phyloP scores from a whole-genome alignment of 495 filamentous ascomycete species.

The Daldinia decipiens region DNA sequence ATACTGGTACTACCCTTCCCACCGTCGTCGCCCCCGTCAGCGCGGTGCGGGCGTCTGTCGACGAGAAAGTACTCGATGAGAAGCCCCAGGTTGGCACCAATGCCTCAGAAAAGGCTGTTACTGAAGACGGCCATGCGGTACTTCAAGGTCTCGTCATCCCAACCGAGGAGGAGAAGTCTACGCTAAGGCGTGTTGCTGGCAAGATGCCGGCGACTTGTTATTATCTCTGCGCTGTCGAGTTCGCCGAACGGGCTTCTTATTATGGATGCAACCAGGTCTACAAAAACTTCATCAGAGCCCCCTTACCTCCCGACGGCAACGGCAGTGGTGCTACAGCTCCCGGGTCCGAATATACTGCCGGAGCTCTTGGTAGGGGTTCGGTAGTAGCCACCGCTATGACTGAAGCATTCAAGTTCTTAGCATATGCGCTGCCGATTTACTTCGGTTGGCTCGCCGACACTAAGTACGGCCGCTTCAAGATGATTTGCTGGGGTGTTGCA shows the following conservation, averaged over 20 bases:
- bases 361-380: conserved; percentile 67
- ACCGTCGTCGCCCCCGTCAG: conserved; percentile 38
- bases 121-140: conserved; percentile 44
- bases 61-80: conserved; percentile 34
- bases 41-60: conserved; percentile 45
- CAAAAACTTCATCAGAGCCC: conserved; percentile 67
- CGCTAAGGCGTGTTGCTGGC: conserved; percentile 63
- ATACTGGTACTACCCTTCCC: conserved; percentile 42
- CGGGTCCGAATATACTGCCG: conserved; percentile 64
- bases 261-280: conserved; percentile 65
- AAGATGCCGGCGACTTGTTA: conserved; percentile 59
- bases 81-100: conserved; percentile 6
- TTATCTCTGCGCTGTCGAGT: conserved; percentile 65
- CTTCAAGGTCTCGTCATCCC: conserved; percentile 58
- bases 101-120: conserved; percentile 6
- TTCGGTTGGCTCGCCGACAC: conserved; percentile 70
- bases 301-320: conserved; percentile 64
- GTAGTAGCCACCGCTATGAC: conserved; percentile 66
- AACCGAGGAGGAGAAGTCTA: conserved; percentile 62
- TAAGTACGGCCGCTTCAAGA: conserved; percentile 66
- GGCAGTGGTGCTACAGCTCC: conserved; percentile 64
- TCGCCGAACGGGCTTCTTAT: conserved; percentile 69
- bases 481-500: conserved; percentile 67
- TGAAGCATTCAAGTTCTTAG: conserved; percentile 66
- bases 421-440: conserved; percentile 67